Conservation (phyloP, 2,329 filamentous ascomycete genomes). For the Pseudofabraea citricarpa region DNA sequence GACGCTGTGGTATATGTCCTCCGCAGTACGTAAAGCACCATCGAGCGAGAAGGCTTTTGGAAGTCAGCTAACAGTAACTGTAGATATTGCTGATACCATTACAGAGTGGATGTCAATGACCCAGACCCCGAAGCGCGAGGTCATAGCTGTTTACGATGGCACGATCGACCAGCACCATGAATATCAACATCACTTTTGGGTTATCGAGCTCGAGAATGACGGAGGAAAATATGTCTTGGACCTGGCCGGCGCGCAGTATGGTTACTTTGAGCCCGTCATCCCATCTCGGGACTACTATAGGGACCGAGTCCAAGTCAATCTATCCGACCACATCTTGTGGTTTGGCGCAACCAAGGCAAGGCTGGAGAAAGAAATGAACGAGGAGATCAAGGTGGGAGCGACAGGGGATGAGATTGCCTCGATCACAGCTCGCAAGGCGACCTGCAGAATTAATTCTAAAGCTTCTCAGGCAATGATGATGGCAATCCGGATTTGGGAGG, state of each 20-base stretch:
- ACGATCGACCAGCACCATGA: neutral
- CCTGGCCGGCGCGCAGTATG: slow-evolving; percentile 9
- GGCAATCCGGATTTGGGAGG: too few relatives aligned
- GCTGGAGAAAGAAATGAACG: too few relatives aligned
- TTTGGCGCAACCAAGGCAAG: too few relatives aligned
- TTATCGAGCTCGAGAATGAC: slow-evolving; percentile 1
- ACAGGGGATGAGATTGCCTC: too few relatives aligned
- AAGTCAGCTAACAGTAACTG: slow-evolving; percentile 3
- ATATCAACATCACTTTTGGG: slow-evolving; percentile 2
- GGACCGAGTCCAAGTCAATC: neutral
- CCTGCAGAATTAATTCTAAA: too few relatives aligned
- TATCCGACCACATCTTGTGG: too few relatives aligned
- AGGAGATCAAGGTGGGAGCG: too few relatives aligned
- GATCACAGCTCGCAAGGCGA: too few relatives aligned
- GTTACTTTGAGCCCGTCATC: slow-evolving; percentile 7
- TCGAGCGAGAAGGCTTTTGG: neutral
- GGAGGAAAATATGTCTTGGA: slow-evolving; percentile 8
- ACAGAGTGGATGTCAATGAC: neutral
- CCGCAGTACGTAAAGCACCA: neutral
- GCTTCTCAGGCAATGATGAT: too few relatives aligned
- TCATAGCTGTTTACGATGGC: neutral
- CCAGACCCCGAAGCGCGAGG: slow-evolving; percentile 1
- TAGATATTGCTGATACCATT: slow-evolving; percentile 5
- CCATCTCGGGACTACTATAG: neutral
- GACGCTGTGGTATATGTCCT: slow-evolving; percentile 6